Evolutionary conservation across 306 rosid genomes (phyloP), one percentile per base, ranked within the genome.

Genomic region (Erythrophleum fordii): DNA sequence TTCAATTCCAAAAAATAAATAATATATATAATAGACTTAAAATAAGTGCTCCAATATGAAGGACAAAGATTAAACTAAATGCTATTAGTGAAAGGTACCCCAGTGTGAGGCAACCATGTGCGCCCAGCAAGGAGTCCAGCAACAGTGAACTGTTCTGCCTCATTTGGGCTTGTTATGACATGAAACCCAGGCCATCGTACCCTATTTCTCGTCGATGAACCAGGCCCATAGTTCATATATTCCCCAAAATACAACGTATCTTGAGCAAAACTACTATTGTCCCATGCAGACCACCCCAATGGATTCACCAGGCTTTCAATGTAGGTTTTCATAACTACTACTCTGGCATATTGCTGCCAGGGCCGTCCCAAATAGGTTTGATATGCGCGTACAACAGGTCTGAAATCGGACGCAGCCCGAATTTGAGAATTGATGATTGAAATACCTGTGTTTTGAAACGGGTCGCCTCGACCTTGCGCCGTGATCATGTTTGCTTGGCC

Each of bases 401-500:
- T 77, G 0, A 95, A 81, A 9, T 95, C 98, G 0, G 85, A 58
- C 0, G 92, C 97, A 0, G 95, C 89, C 49, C 85, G 85, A 0
- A 95, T 82, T 20, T 90, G 97, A 42, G 85, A 92, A 8, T 92
- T 83, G 35, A 92, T 97, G 44, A 92, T 81, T 6, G 97, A 81
- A 13, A 92, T 91, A 1, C 91, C 97, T 0, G 97, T 90, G 87
- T 84, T 92, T 3, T 95, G 97, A 76, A 74, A 92, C 0, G 72
- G 72, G 29, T 66, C 72, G 2, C 31, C 72, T 35, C 72, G 72
- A 0, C 72, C 72, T 66, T 2, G 97, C 95, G 98, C 97, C 0
- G 97, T 95, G 80, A 95, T 90, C 75, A 92, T 92, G 44, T 91
- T 95, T 4, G 79, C 97, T 69, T 95, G 98, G 11, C 98, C 98